Evolutionary conservation across 257 asterid species (phyloP).

Genomic region (Linderniella brevidens): DNA sequence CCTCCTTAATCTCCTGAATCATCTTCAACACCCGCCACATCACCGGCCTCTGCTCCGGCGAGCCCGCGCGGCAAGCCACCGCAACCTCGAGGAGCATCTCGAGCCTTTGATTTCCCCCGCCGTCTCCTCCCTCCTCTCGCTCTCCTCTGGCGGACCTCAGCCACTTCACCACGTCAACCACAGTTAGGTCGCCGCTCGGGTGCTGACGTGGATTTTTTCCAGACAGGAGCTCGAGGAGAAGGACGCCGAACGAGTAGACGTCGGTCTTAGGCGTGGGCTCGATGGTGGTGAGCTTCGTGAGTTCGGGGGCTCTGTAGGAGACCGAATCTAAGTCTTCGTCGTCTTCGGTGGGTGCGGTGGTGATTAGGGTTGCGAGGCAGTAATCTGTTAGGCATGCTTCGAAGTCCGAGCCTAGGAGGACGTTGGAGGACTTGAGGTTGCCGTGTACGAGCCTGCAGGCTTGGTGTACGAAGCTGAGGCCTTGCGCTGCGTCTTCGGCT

Average conservation of each 20-base stretch:
- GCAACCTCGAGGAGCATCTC: slow-evolving; percentile 82
- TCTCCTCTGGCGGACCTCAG: slow-evolving; percentile 46
- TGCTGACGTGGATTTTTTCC: slow-evolving; percentile 54
- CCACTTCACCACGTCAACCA: slow-evolving; percentile 50
- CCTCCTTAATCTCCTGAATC: slow-evolving; percentile 82
- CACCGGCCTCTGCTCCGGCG: slow-evolving; percentile 73
- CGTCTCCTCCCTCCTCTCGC: slow-evolving; percentile 30
- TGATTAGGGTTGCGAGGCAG: slow-evolving; percentile 31
- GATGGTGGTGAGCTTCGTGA: slow-evolving; percentile 16
- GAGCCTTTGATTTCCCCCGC: slow-evolving; percentile 25
- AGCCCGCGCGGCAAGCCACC: slow-evolving; percentile 40
- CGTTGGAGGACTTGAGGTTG: slow-evolving; percentile 69
- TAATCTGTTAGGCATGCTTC: slow-evolving; percentile 74
- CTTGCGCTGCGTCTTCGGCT: slow-evolving; percentile 67
- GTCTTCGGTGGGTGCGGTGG: slow-evolving; percentile 1
- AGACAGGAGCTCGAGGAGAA: slow-evolving; percentile 60
- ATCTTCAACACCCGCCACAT: slow-evolving; percentile 93
- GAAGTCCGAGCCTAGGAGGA: slow-evolving; percentile 63
- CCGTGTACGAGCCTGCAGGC: slow-evolving; percentile 91
- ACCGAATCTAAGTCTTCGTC: slow-evolving; percentile 29
- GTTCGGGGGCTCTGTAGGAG: slow-evolving; percentile 58
- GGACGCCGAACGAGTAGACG: slow-evolving; percentile 69
- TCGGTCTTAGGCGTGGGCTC: slow-evolving; percentile 52
- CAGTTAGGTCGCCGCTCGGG: slow-evolving; percentile 19
- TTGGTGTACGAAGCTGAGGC: slow-evolving; percentile 87